Percentiles rank a stretch among this genome's conserved stretches.
phyloP scores from a whole-genome alignment of 345 rosid genomes.

The Odontarrhena argentea region DNA sequence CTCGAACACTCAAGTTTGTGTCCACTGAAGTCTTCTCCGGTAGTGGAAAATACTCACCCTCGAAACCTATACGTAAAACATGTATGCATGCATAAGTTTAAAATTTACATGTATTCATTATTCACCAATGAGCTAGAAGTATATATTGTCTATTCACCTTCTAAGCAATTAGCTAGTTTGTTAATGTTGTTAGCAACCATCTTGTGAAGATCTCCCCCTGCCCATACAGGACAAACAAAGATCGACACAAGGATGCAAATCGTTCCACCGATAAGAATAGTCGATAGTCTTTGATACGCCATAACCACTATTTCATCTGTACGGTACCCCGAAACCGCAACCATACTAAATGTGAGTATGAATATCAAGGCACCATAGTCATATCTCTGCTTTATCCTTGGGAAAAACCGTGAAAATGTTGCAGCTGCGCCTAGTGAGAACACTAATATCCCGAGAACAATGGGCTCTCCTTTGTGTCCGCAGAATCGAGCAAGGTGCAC shows the following conservation, averaged over 20 bases:
- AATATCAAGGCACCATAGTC: conserved; percentile 83
- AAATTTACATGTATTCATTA: background rate
- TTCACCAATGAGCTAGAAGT: conserved; percentile 9
- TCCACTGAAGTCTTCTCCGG: conserved; percentile 38
- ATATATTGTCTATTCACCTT: conserved; percentile 49
- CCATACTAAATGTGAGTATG: conserved; percentile 75
- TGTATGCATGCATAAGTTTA: conserved; percentile 4
- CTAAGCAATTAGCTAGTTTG: conserved; percentile 58
- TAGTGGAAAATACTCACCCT: conserved; percentile 52
- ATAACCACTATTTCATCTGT: conserved; percentile 52
- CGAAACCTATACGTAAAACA: conserved; percentile 53
- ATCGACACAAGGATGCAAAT: conserved; percentile 51
- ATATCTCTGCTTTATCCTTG: conserved; percentile 73
- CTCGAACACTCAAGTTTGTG: conserved; percentile 46
- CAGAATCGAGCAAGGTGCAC: conserved; percentile 58
- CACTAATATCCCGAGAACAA: conserved; percentile 67
- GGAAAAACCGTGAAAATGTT: conserved; percentile 74
- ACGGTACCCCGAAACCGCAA: conserved; percentile 68
- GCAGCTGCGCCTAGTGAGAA: conserved; percentile 64
- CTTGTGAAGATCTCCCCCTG: conserved; percentile 72
- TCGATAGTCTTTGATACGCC: conserved; percentile 59
- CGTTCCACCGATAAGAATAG: conserved; percentile 69
- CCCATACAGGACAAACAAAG: conserved; percentile 69
- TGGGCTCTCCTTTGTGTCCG: conserved; percentile 64
- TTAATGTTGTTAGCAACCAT: conserved; percentile 51